These are phyloP conservation scores for Monosporascus cannonballus DNA, from an alignment of 2,329 filamentous ascomycete genomes.

Conservation along the genomic window DNA sequence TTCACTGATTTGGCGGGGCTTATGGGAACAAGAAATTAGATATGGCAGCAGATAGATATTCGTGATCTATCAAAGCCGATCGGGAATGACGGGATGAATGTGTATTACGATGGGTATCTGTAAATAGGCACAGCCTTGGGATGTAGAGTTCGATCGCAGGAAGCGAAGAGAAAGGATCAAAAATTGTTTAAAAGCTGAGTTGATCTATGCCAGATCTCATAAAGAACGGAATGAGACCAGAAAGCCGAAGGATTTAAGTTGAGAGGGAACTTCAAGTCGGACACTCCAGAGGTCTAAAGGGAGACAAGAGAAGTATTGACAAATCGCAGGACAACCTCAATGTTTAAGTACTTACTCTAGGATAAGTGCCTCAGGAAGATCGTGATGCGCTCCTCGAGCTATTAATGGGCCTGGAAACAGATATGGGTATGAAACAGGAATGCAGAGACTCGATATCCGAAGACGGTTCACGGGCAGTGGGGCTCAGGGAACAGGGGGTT, in stretches of 20 bases:
- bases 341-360: conserved; percentile 13
- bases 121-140: conserved; percentile 27
- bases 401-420: background rate
- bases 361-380: background rate
- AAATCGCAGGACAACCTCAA: conserved; percentile 2
- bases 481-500: background rate
- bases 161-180: conserved; percentile 24
- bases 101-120: conserved; percentile 8
- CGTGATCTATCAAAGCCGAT: background rate
- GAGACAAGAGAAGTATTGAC: conserved; percentile 6
- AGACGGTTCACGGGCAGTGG: background rate
- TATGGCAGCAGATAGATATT: conserved; percentile 1
- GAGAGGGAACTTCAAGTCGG: conserved; percentile 4
- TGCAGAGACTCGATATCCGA: background rate
- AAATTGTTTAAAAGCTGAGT: conserved; percentile 22
- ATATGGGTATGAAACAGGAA: conserved; percentile 1
- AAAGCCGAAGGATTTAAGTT: conserved; percentile 4
- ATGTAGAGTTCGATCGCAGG: conserved; percentile 6
- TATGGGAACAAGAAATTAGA: background rate
- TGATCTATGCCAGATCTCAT: conserved; percentile 19
- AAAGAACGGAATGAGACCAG: conserved; percentile 12
- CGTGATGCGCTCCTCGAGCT: background rate
- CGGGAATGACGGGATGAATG: conserved; percentile 1
- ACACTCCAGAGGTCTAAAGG: conserved; percentile 18
- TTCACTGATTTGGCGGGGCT: conserved; percentile 17